phyloP scores from a whole-genome alignment of 768 basidiomycete species.

The Tulasnella calospora region DNA sequence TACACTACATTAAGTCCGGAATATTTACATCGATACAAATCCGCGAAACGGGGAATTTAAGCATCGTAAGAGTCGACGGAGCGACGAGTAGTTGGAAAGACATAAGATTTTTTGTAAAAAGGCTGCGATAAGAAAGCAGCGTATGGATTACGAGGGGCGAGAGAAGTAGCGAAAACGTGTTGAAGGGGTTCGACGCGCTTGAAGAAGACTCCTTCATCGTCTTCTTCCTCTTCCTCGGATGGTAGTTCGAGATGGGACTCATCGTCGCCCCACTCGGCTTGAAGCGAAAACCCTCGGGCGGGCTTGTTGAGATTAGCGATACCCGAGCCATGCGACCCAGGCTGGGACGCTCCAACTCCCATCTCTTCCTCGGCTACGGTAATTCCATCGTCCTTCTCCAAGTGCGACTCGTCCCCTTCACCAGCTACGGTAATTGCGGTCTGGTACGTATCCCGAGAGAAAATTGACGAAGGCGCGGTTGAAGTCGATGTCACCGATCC shows the following conservation, averaged over 20 bases:
- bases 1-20: neutral
- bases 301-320: too few species aligned
- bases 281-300: too few species aligned
- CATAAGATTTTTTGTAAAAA: neutral
- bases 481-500: neutral
- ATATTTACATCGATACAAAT: neutral
- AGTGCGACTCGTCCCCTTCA: neutral
- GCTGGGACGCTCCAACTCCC: neutral
- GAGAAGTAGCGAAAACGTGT: neutral
- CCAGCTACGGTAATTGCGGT: neutral
- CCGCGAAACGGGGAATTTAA: neutral
- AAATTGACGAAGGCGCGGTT: neutral
- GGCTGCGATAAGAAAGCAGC: neutral
- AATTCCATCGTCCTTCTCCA: neutral
- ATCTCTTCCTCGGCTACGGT: neutral
- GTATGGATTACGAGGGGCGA: neutral
- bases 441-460: neutral
- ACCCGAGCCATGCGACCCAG: too few species aligned
- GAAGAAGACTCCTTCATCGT: neutral
- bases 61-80: neutral
- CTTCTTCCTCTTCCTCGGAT: neutral
- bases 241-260: neutral
- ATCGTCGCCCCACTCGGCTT: neutral
- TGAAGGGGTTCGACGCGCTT: neutral
- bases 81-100: neutral